A percentile compares a stretch with the other conserved stretches of the same genome.
phyloP scores from a whole-genome alignment of 2,329 filamentous ascomycete species.

The Aspergillus latus region DNA sequence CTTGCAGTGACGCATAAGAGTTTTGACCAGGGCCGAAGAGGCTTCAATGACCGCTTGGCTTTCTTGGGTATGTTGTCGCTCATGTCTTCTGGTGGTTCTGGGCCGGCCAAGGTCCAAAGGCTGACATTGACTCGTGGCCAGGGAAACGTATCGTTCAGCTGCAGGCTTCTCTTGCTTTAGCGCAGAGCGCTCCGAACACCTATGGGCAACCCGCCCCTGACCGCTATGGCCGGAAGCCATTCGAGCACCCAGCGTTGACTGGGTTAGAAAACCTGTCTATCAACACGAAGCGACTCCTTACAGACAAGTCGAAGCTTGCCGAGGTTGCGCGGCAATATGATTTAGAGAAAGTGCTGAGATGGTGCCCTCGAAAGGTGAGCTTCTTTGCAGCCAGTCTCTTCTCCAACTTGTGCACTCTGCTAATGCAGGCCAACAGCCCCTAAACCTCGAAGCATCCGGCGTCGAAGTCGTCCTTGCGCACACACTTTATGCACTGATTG shows the following conservation, averaged over 20 bases:
- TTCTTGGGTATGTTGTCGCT: constrained; percentile 66
- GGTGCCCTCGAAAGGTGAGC: constrained; percentile 80
- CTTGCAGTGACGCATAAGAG: constrained; percentile 96
- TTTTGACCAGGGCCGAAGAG: constrained; percentile 90
- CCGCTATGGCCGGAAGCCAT: constrained; percentile 62
- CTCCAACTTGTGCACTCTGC: constrained; percentile 6
- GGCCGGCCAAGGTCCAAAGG: neutral
- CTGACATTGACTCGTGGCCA: constrained; percentile 28
- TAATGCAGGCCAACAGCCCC: constrained; percentile 47
- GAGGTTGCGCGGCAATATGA: constrained; percentile 69
- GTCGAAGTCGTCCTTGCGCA: constrained; percentile 72
- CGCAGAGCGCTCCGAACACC: constrained; percentile 48
- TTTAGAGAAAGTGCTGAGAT: constrained; percentile 73
- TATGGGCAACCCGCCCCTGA: constrained; percentile 41
- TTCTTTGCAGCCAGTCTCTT: constrained; percentile 5
- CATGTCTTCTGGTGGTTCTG: neutral
- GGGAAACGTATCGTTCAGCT: constrained; percentile 65
- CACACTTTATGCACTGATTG: constrained; percentile 80
- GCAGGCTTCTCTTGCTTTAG: constrained; percentile 63
- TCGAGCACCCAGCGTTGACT: constrained; percentile 67
- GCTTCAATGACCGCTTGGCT: constrained; percentile 92
- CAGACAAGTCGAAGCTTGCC: constrained; percentile 66
- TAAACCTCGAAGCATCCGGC: constrained; percentile 71
- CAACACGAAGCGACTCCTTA: constrained; percentile 59
- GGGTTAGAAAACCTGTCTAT: constrained; percentile 69